Base-by-base conservation (phyloP, 345 rosid species). In the Rubroshorea leprosula region DNA sequence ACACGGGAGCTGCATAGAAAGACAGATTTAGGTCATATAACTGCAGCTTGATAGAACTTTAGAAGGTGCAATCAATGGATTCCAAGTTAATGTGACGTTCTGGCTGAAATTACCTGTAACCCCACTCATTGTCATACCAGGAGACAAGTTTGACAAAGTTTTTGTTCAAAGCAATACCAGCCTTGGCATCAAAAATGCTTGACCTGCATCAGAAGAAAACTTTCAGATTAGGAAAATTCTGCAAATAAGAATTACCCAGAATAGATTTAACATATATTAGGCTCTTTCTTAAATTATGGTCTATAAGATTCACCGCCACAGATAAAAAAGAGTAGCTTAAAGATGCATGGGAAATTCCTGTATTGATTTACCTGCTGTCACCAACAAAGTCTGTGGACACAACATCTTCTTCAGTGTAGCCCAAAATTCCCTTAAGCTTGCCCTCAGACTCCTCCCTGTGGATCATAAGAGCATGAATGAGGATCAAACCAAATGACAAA, bases 101-200 rank as follows among this genome's bases (percentile, higher is more conserved):
- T n/a, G n/a, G n/a, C n/a, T n/a, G 10, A 2, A 14, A 21, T 65
- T 76, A 83, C 90, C 90, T 84, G 96, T 90, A 90, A 61, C 97
- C 97, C 96, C 78, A 78, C 66, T 90, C 97, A 23, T 90, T 90
- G 82, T 90, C 97, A 21, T 87, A 85, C 97, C 97, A 87, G 6
- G 89, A 45, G 49, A 90, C 91, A 18, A 90, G 59, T 21, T 90
- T 90, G 69, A 83, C 89, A 15, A 81, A 90, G 35, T 78, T 77
- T 7, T 76, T 73, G 44, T 60, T 90, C 83, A 87, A 38, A 10
- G 97, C 90, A 65, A 87, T 83, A 41, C 96, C 97, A 1, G 96
- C 96, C 82, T 87, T 85, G 26, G 97, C 96, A 70, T 90, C 94
- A 29, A 90, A 90, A 15, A 90, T 82, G 85, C 96, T 90, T 54